Evolutionary conservation across 2,329 filamentous ascomycete genomes (phyloP).

Genomic region (Helminthosporium solani): DNA sequence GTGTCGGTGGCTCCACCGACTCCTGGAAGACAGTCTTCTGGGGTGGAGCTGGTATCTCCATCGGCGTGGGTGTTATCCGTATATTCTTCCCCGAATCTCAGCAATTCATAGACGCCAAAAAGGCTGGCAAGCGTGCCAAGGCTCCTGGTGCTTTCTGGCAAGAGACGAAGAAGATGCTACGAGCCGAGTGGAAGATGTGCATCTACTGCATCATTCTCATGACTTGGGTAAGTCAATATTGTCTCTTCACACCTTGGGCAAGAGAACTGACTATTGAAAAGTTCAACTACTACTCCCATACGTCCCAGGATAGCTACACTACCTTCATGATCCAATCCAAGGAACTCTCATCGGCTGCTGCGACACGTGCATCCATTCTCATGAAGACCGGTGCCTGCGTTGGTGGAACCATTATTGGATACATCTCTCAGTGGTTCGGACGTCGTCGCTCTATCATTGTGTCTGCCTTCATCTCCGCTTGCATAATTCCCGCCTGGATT

Average conservation of each 20-base stretch:
- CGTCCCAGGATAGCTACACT: constrained; percentile 77
- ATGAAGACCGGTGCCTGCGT: constrained; percentile 79
- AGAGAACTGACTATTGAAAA: constrained; percentile 45
- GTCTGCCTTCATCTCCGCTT: constrained; percentile 60
- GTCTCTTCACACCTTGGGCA: neutral
- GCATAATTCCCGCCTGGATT: constrained; percentile 70
- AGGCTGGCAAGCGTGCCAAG: constrained; percentile 54
- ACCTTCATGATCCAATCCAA: constrained; percentile 77
- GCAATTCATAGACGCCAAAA: constrained; percentile 71
- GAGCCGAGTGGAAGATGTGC: constrained; percentile 72
- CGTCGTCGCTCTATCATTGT: constrained; percentile 68
- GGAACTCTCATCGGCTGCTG: constrained; percentile 62
- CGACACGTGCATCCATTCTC: constrained; percentile 73
- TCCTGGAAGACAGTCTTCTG: constrained; percentile 77
- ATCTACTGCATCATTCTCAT: constrained; percentile 77
- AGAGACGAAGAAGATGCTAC: constrained; percentile 68
- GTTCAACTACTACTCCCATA: constrained; percentile 67
- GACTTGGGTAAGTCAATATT: constrained; percentile 56
- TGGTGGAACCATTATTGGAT: constrained; percentile 71
- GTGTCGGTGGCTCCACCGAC: constrained; percentile 63
- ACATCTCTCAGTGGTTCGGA: constrained; percentile 72
- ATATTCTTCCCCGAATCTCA: constrained; percentile 71
- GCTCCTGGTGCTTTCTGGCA: constrained; percentile 61
- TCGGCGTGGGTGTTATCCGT: constrained; percentile 67
- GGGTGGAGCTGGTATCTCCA: constrained; percentile 67